These are phyloP conservation scores for Pichia nakasei DNA, from an alignment of 805 yeast species.

Conservation along the genomic window DNA sequence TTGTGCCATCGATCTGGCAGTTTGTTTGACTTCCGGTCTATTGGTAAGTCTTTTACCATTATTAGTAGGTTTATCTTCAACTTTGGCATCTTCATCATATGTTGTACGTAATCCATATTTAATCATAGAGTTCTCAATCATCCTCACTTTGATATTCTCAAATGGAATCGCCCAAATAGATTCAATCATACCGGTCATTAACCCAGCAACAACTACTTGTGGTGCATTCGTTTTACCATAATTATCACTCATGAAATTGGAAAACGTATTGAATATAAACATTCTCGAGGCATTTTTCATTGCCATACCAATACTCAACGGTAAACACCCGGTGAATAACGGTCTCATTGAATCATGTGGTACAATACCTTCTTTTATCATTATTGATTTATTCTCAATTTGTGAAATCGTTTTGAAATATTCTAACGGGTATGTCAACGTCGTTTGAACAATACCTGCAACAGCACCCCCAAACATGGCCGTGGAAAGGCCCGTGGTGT, in stretches of 20 bases:
- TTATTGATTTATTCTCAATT: constrained; percentile 35
- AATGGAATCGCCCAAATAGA: constrained; percentile 82
- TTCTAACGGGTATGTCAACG: constrained; percentile 64
- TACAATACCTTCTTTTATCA: constrained; percentile 23
- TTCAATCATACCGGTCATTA: constrained; percentile 76
- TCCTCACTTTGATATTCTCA: constrained; percentile 72
- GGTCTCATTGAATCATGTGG: constrained; percentile 26
- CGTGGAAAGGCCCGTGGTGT: constrained; percentile 38
- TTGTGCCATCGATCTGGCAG: not conserved
- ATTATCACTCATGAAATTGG: constrained; percentile 55
- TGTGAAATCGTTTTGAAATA: constrained; percentile 59
- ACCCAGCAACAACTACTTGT: constrained; percentile 73
- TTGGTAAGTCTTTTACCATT: constrained; percentile 3
- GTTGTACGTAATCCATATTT: constrained; percentile 19
- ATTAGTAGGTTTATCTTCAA: not conserved
- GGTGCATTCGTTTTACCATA: constrained; percentile 66
- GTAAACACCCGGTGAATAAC: constrained; percentile 56
- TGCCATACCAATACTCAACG: constrained; percentile 66
- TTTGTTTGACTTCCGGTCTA: constrained; percentile 3
- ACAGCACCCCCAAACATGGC: constrained; percentile 53
- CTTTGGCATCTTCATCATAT: constrained; percentile 11
- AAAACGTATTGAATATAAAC: constrained; percentile 63
- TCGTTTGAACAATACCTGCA: constrained; percentile 56
- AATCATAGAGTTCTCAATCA: constrained; percentile 60
- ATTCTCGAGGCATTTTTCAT: constrained; percentile 68